phyloP scores from a whole-genome alignment of 768 basidiomycete genomes.

The Imleria badia region DNA sequence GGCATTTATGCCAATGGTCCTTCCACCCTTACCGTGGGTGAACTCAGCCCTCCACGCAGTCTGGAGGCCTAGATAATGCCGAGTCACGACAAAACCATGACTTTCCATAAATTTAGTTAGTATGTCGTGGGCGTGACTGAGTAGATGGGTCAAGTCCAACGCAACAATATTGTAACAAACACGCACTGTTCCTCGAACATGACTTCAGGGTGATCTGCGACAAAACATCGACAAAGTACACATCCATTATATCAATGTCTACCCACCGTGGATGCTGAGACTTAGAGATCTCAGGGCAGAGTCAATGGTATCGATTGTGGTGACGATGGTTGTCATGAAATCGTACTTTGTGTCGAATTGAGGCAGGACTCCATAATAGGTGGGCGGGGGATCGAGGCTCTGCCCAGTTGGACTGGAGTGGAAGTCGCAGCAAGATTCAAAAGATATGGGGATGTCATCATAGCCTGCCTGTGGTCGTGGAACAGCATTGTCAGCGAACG shows the following conservation, averaged over 20 bases:
- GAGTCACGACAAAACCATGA: conserved; percentile 70
- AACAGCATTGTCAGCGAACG: conserved; percentile 1
- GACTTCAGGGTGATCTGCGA: conserved; percentile 64
- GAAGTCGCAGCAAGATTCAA: conserved; percentile 46
- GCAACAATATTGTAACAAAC: not conserved
- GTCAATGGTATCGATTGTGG: conserved; percentile 50
- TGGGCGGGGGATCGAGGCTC: conserved; percentile 39
- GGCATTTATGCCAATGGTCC: conserved; percentile 74
- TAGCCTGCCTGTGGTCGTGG: conserved; percentile 7
- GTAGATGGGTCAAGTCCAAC: conserved; percentile 6
- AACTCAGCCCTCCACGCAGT: conserved; percentile 83
- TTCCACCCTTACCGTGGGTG: conserved; percentile 55
- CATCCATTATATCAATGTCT: not conserved
- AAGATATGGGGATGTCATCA: conserved; percentile 30
- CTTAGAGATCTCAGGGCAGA: conserved; percentile 61
- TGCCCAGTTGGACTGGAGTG: conserved; percentile 27
- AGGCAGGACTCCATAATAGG: conserved; percentile 35
- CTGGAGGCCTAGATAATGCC: conserved; percentile 64
- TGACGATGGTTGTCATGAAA: conserved; percentile 54
- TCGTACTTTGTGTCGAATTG: conserved; percentile 28
- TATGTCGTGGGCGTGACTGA: conserved; percentile 69
- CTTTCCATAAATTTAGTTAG: conserved; percentile 65
- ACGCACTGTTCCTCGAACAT: conserved; percentile 63
- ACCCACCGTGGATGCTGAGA: conserved; percentile 68
- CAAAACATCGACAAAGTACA: conserved; percentile 6